Conservation (phyloP, 192 early-diverging fungal species). For the Umbelopsis isabellina region DNA sequence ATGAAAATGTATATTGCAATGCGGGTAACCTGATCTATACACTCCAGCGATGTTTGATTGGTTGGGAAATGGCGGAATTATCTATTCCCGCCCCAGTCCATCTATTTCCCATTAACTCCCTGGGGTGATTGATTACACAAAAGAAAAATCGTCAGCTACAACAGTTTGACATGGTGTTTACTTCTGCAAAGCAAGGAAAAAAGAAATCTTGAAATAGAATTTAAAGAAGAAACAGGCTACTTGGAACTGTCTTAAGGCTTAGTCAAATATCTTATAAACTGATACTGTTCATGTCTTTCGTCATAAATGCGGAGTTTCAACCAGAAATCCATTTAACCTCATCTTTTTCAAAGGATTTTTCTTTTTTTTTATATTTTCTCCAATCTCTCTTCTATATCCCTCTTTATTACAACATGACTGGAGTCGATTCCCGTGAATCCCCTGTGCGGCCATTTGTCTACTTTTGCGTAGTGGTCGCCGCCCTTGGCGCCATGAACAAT, state of each 20-base stretch:
- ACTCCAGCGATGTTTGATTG: not conserved
- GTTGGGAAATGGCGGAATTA: not conserved
- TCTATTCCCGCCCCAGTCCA: constrained; percentile 7
- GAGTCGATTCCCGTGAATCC: constrained; percentile 29
- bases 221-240: not conserved
- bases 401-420: constrained; percentile 1
- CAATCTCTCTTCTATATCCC: not conserved
- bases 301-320: constrained; percentile 7
- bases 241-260: not conserved
- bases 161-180: no score
- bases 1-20: not conserved
- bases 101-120: not conserved
- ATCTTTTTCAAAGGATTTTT: not conserved
- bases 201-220: no score
- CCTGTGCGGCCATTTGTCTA: constrained; percentile 24
- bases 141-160: not conserved
- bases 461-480: constrained; percentile 30
- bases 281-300: not conserved
- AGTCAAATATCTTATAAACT: not conserved
- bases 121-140: not conserved
- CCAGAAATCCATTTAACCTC: constrained; percentile 5
- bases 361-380: not conserved
- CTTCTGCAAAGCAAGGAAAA: not conserved
- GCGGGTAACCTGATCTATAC: constrained; percentile 14
- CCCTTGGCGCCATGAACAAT: constrained; percentile 35